Conservation (phyloP, 2,329 filamentous ascomycete genomes). For the Verticillium longisporum region DNA sequence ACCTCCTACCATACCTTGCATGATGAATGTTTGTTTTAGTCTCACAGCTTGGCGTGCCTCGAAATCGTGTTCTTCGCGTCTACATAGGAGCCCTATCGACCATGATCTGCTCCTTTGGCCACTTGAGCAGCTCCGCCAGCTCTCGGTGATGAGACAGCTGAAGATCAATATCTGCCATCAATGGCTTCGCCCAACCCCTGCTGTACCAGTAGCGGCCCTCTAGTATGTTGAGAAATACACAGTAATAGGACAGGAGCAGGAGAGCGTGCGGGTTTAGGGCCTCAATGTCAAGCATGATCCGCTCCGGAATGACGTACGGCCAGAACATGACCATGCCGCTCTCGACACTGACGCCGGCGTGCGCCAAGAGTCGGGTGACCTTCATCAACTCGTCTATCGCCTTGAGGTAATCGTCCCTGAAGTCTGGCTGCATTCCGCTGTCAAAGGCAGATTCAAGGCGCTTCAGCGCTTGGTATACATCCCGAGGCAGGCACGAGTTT, state of each 20-base stretch:
- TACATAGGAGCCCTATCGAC: neutral
- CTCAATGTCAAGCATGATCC: conserved; percentile 17
- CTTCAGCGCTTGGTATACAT: conserved; percentile 1
- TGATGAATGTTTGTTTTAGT: too few relatives aligned
- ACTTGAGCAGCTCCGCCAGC: conserved; percentile 1
- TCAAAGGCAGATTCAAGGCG: neutral
- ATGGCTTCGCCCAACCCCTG: conserved; percentile 17
- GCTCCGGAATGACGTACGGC: conserved; percentile 17
- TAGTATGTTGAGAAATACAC: conserved; percentile 15
- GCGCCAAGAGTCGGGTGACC: conserved; percentile 7
- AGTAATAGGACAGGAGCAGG: conserved; percentile 17
- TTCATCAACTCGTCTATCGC: conserved; percentile 13
- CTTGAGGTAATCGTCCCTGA: conserved; percentile 12
- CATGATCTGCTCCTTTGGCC: conserved; percentile 2
- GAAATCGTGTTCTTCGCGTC: neutral
- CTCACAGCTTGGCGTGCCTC: too few relatives aligned
- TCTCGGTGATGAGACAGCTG: neutral
- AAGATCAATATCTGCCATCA: conserved; percentile 14
- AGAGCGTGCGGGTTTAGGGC: conserved; percentile 16
- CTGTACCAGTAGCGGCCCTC: conserved; percentile 19
- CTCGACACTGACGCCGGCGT: conserved; percentile 17
- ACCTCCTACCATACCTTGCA: too few relatives aligned
- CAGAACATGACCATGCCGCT: conserved; percentile 15
- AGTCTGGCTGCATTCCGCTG: neutral
- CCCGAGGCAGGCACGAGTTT: neutral